Percentiles rank a stretch among this genome's conserved stretches.
Evolutionary conservation across 1,284 basidiomycete genomes (phyloP).

Genomic region (Leucoagaricus sp.): DNA sequence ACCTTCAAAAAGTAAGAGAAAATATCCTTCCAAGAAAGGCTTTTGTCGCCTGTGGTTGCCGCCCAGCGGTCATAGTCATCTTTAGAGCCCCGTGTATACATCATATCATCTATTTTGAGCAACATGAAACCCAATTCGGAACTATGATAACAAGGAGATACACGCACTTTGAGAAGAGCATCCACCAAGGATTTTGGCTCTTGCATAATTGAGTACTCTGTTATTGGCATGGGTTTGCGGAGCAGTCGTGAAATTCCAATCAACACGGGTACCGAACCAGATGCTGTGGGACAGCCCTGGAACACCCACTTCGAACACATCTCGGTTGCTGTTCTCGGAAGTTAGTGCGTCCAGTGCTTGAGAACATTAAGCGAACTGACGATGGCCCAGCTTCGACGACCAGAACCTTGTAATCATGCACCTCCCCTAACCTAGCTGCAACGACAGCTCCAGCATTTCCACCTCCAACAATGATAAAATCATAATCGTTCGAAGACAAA

Average conservation of each 20-base stretch:
- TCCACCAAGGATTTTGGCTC: slow-evolving; percentile 30
- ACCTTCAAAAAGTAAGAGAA: background rate
- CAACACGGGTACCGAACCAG: slow-evolving; percentile 1
- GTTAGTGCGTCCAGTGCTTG: background rate
- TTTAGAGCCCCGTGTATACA: slow-evolving; percentile 10
- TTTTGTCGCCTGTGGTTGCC: background rate
- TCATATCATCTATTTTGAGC: slow-evolving; percentile 10
- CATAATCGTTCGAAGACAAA: slow-evolving; percentile 1
- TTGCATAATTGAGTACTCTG: slow-evolving; percentile 15
- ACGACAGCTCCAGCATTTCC: slow-evolving; percentile 24
- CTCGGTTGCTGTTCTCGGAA: slow-evolving; percentile 15
- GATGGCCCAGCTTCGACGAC: slow-evolving; percentile 27
- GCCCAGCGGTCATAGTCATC: slow-evolving; percentile 15
- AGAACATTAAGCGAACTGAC: slow-evolving; percentile 15
- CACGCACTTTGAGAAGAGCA: slow-evolving; percentile 29
- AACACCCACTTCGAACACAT: slow-evolving; percentile 17
- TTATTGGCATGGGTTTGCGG: slow-evolving; percentile 18
- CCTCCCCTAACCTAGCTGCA: slow-evolving; percentile 23
- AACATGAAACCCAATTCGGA: background rate
- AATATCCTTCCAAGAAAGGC: slow-evolving; percentile 4
- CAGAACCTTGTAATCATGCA: slow-evolving; percentile 17
- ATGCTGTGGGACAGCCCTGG: slow-evolving; percentile 12
- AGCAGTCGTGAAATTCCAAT: slow-evolving; percentile 23
- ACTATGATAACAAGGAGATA: background rate
- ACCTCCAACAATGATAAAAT: slow-evolving; percentile 17